Conservation (phyloP, 495 filamentous ascomycete species). For the Lophiostoma macrostomum region DNA sequence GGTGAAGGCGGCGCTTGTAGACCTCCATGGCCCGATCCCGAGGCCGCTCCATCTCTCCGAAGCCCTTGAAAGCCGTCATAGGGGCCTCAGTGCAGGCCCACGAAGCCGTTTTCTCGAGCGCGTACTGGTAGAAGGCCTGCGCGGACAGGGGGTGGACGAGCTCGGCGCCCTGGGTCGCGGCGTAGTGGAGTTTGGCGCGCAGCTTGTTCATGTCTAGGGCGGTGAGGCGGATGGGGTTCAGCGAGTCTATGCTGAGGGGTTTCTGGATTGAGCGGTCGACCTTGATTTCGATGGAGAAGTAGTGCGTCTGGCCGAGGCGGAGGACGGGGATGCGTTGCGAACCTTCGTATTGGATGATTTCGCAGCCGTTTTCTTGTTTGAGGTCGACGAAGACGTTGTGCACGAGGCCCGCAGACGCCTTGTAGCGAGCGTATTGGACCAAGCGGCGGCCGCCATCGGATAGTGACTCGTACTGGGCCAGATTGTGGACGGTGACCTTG, state of each 20-base stretch:
- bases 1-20: neutral
- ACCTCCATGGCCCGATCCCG: neutral
- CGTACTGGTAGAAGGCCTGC: neutral
- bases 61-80: neutral
- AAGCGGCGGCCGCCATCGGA: neutral
- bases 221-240: neutral
- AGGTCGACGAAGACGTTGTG: neutral
- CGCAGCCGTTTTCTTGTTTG: neutral
- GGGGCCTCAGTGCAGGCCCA: neutral
- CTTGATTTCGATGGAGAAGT: neutral
- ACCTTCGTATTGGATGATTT: constrained; percentile 2
- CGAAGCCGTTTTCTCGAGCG: neutral
- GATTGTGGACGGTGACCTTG: constrained; percentile 2
- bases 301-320: constrained; percentile 4
- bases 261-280: neutral
- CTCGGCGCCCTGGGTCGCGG: neutral
- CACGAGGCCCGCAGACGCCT: neutral
- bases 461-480: neutral
- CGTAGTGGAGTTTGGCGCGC: neutral
- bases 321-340: neutral
- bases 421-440: neutral
- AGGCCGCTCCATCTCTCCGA: neutral
- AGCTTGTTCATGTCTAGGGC: neutral
- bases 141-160: neutral
- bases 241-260: neutral